Conservation (phyloP, 331 rosid genomes). For the Quercus phellos region DNA sequence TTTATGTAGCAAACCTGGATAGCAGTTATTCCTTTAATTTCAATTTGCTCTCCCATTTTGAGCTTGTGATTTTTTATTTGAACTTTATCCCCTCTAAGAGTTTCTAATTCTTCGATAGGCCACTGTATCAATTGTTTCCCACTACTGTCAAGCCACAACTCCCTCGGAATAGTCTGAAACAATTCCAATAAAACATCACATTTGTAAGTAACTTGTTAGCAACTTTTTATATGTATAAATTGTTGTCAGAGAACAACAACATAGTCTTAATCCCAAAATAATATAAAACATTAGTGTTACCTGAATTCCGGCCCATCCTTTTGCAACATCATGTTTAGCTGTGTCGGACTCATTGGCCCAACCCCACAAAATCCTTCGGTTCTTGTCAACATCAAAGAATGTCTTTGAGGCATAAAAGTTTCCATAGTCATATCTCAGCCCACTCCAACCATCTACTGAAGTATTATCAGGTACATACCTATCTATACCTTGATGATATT, state of each 20-base stretch:
- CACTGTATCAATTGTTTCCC: slow-evolving; percentile 51
- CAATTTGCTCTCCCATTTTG: slow-evolving; percentile 15
- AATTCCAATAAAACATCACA: background rate
- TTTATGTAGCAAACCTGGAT: slow-evolving; percentile 32
- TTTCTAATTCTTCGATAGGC: slow-evolving; percentile 40
- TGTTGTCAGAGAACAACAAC: no score
- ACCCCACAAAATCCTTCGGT: slow-evolving; percentile 77
- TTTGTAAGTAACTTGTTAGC: background rate
- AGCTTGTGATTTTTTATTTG: slow-evolving; percentile 29
- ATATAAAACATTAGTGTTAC: slow-evolving; percentile 16
- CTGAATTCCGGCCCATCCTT: slow-evolving; percentile 98
- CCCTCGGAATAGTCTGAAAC: slow-evolving; percentile 67
- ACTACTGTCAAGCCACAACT: slow-evolving; percentile 52
- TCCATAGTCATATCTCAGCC: slow-evolving; percentile 80
- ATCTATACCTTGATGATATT: slow-evolving; percentile 30
- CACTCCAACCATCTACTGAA: slow-evolving; percentile 64
- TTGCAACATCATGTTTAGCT: slow-evolving; percentile 14
- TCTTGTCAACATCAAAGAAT: slow-evolving; percentile 55
- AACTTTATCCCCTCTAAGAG: slow-evolving; percentile 21
- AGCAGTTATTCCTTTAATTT: slow-evolving; percentile 35
- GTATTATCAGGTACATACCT: slow-evolving; percentile 48
- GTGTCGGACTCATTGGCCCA: slow-evolving; percentile 95
- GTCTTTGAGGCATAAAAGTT: slow-evolving; percentile 91
- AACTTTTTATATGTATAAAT: no score
- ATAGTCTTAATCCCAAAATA: no score